A percentile compares a stretch with the other conserved stretches of the same genome.
Evolutionary conservation across 306 rosid genomes (phyloP).

Genomic region (Glycine tomentella): DNA sequence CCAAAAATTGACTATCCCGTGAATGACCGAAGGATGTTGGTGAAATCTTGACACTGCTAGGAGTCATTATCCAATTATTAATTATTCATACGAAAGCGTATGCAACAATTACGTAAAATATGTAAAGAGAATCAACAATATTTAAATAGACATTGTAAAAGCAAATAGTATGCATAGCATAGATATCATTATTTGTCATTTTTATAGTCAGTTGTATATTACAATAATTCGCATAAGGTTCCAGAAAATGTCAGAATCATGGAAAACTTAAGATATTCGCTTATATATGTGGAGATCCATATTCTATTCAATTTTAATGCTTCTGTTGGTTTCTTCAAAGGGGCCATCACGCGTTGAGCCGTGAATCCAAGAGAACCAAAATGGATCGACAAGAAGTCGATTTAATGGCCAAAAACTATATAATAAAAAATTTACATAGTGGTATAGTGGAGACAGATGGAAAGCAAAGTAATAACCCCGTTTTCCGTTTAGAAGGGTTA

Average conservation of each 20-base stretch:
- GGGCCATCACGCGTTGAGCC: constrained; percentile 39
- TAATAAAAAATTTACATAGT: constrained; percentile 33
- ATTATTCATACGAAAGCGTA: neutral
- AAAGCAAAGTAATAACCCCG: constrained; percentile 3
- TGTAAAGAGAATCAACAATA: neutral
- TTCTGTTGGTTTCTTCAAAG: constrained; percentile 19
- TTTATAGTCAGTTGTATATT: constrained; percentile 6
- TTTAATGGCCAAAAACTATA: neutral
- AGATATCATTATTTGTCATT: neutral
- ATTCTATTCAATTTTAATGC: constrained; percentile 34
- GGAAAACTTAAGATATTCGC: constrained; percentile 42
- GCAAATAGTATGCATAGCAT: neutral
- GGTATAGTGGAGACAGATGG: constrained; percentile 31
- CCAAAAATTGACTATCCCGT: no score
- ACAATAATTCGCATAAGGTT: constrained; percentile 28
- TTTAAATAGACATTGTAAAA: constrained; percentile 5
- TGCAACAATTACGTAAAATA: neutral
- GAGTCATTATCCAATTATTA: neutral
- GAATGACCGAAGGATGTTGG: neutral
- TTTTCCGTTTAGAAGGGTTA: constrained; percentile 28
- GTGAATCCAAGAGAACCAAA: constrained; percentile 49
- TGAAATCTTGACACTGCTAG: neutral
- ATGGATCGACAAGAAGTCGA: no score
- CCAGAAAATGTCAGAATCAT: constrained; percentile 43
- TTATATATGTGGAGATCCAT: constrained; percentile 32